phyloP scores from a whole-genome alignment of 2,329 filamentous ascomycete species.

The Plectosphaerella sp. region DNA sequence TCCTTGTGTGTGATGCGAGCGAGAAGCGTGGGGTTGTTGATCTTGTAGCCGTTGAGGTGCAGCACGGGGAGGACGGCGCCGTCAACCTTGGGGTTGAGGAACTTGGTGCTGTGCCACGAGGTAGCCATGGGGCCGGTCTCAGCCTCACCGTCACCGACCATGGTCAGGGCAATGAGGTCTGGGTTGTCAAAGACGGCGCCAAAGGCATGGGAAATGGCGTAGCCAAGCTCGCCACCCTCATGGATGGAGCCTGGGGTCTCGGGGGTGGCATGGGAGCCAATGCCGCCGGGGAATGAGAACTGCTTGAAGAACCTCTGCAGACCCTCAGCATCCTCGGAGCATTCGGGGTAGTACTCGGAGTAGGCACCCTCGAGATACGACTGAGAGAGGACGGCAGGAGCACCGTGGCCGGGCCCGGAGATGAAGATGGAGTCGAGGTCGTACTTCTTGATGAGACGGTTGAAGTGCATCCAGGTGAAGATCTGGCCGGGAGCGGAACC shows the following conservation, averaged over 20 bases:
- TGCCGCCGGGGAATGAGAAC: conserved; percentile 77
- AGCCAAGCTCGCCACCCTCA: conserved; percentile 79
- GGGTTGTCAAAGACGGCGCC: conserved; percentile 74
- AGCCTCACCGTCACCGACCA: conserved; percentile 78
- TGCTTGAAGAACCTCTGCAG: conserved; percentile 76
- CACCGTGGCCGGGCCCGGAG: conserved; percentile 74
- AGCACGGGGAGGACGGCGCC: conserved; percentile 74
- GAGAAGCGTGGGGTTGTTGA: conserved; percentile 73
- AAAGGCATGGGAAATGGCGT: conserved; percentile 75
- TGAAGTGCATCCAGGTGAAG: conserved; percentile 80
- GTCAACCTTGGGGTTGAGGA: conserved; percentile 73
- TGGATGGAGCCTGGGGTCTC: conserved; percentile 75
- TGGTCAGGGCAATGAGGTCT: conserved; percentile 68
- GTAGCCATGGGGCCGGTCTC: conserved; percentile 77
- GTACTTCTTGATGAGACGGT: conserved; percentile 77
- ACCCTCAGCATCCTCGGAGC: conserved; percentile 63
- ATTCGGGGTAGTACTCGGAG: conserved; percentile 72
- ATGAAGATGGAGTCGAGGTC: conserved; percentile 69
- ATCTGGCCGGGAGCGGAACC: conserved; percentile 76
- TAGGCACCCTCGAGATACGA: conserved; percentile 75
- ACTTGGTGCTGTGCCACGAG: conserved; percentile 79
- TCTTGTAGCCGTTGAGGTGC: conserved; percentile 81
- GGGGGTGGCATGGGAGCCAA: conserved; percentile 73
- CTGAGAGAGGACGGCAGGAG: conserved; percentile 71
- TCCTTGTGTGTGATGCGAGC: conserved; percentile 72